phyloP scores from a whole-genome alignment of 768 basidiomycete genomes.

The Butyriboletus loyo region DNA sequence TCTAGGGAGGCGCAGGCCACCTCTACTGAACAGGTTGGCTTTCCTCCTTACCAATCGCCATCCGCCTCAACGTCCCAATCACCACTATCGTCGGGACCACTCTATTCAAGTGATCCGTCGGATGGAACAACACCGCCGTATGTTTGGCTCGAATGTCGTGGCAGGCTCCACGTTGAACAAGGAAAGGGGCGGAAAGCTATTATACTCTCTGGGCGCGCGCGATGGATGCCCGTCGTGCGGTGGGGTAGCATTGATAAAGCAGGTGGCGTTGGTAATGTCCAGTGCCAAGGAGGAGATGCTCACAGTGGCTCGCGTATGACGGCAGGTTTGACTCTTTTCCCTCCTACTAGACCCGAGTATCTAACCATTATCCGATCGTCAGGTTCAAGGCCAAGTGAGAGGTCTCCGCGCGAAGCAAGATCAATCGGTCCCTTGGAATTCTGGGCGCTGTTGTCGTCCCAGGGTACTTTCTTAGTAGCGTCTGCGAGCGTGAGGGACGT shows the following conservation, averaged over 20 bases:
- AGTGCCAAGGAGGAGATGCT: neutral
- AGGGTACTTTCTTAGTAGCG: slow-evolving; percentile 49
- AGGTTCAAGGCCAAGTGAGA: slow-evolving; percentile 6
- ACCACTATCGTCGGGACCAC: neutral
- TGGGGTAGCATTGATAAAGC: slow-evolving; percentile 58
- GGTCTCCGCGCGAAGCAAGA: neutral
- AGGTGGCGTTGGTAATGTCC: slow-evolving; percentile 34
- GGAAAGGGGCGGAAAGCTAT: slow-evolving; percentile 95
- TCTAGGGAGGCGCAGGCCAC: neutral
- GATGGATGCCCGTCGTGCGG: slow-evolving; percentile 57
- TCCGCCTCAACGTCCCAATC: neutral
- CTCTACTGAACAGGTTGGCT: neutral
- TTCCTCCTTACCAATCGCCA: neutral
- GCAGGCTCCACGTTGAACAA: slow-evolving; percentile 85
- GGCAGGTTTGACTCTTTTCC: slow-evolving; percentile 25
- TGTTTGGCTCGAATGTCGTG: slow-evolving; percentile 91
- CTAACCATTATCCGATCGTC: neutral
- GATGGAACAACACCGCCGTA: slow-evolving; percentile 38
- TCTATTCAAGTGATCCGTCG: neutral
- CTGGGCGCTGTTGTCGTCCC: slow-evolving; percentile 49
- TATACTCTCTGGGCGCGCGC: slow-evolving; percentile 77
- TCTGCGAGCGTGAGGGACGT: slow-evolving; percentile 55
- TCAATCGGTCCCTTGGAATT: slow-evolving; percentile 34
- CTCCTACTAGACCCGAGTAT: neutral
- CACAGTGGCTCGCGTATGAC: neutral